Percentiles rank a stretch among this genome's conserved stretches.
These are phyloP conservation scores for Ceriops zippeliana DNA, from an alignment of 345 rosid genomes.

Conservation along the genomic window DNA sequence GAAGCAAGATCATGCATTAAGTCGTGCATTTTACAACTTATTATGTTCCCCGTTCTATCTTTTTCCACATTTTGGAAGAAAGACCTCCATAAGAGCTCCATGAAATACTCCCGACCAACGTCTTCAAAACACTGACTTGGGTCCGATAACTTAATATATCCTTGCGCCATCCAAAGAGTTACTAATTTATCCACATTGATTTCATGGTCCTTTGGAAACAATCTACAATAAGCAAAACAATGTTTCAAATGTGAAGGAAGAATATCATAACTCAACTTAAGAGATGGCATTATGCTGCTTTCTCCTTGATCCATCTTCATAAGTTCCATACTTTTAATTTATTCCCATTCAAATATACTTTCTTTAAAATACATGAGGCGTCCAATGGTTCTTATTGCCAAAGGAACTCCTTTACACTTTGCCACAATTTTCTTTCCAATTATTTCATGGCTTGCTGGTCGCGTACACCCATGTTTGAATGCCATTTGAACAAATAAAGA, in stretches of 20 bases:
- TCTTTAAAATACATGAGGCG: conserved; percentile 7
- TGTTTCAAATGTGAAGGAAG: conserved; percentile 27
- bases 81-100: neutral
- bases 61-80: conserved; percentile 23
- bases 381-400: conserved; percentile 16
- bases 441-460: neutral
- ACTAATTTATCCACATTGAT: conserved; percentile 3
- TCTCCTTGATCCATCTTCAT: neutral
- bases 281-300: conserved; percentile 4
- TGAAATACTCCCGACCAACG: neutral
- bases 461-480: conserved; percentile 1
- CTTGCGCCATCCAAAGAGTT: conserved; percentile 29
- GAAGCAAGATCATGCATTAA: conserved; percentile 23
- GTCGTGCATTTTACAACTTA: conserved; percentile 20
- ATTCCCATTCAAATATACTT: conserved; percentile 12
- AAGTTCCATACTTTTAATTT: neutral
- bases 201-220: conserved; percentile 21
- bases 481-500: conserved; percentile 16
- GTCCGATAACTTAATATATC: conserved; percentile 6
- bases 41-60: neutral
- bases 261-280: conserved; percentile 25
- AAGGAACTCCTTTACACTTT: conserved; percentile 17
- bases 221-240: conserved; percentile 31
- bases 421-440: conserved; percentile 13
- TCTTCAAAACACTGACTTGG: neutral